A percentile compares a stretch with the other conserved stretches of the same genome.
Evolutionary conservation across 2,329 filamentous ascomycete genomes (phyloP).

Genomic region (Curvularia eragrostidis): DNA sequence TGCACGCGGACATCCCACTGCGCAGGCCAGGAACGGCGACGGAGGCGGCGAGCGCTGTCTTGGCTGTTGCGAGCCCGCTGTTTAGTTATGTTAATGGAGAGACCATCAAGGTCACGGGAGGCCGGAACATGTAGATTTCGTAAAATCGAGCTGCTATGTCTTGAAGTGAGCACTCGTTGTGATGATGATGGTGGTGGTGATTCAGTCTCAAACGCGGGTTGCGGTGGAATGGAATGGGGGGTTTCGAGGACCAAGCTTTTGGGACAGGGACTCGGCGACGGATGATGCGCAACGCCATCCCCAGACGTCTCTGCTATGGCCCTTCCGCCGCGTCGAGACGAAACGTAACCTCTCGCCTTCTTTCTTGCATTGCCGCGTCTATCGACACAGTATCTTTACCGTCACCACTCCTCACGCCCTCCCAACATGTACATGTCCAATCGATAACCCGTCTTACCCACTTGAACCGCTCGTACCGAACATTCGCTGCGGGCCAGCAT

Average conservation of each 20-base stretch:
- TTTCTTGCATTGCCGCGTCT: constrained; percentile 13
- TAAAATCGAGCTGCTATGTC: neutral
- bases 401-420: constrained; percentile 25
- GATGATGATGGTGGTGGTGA: neutral
- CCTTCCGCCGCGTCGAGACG: constrained; percentile 12
- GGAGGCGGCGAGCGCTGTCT: constrained; percentile 78
- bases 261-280: constrained; percentile 20
- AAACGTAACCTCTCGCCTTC: constrained; percentile 9
- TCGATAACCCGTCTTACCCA: constrained; percentile 25
- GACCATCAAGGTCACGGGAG: constrained; percentile 85
- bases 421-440: constrained; percentile 39
- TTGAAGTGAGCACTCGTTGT: neutral
- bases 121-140: constrained; percentile 63
- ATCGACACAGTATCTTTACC: constrained; percentile 6
- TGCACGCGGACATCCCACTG: constrained; percentile 75
- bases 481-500: constrained; percentile 19
- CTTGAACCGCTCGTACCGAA: constrained; percentile 12
- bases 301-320: constrained; percentile 22
- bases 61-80: constrained; percentile 81
- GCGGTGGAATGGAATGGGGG: constrained; percentile 12
- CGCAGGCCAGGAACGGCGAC: constrained; percentile 77
- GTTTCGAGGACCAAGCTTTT: constrained; percentile 28
- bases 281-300: constrained; percentile 27
- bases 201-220: constrained; percentile 16
- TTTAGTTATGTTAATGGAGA: constrained; percentile 87